Percentiles rank a stretch among this genome's conserved stretches.
phyloP scores from a whole-genome alignment of 257 asterid species.

The Eucommia ulmoides region DNA sequence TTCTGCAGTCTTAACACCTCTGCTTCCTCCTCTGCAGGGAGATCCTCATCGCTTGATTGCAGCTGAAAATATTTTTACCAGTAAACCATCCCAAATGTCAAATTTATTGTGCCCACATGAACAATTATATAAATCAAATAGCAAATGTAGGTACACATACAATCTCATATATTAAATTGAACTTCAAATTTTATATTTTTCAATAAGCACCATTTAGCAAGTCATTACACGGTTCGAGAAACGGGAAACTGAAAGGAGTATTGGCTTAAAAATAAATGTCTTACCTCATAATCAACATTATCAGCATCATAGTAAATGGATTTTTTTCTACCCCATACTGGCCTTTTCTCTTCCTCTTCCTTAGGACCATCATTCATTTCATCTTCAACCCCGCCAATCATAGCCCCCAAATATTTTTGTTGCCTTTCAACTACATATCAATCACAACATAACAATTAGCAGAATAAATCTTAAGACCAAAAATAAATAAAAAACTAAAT shows the following conservation, averaged over 20 bases:
- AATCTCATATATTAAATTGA: too few species aligned
- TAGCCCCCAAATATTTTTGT: constrained; percentile 40
- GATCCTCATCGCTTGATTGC: constrained; percentile 66
- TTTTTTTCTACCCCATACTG: constrained; percentile 42
- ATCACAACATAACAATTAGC: constrained; percentile 4
- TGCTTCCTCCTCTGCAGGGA: constrained; percentile 59
- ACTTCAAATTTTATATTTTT: too few species aligned
- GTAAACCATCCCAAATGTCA: too few species aligned
- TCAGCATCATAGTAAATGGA: constrained; percentile 29
- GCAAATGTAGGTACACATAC: too few species aligned
- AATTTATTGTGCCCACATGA: too few species aligned
- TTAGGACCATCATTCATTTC: constrained; percentile 50
- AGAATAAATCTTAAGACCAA: too few species aligned
- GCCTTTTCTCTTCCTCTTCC: constrained; percentile 36
- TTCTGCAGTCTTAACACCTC: constrained; percentile 60
- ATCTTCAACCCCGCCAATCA: constrained; percentile 71
- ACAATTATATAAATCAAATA: too few species aligned
- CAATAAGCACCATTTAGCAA: too few species aligned
- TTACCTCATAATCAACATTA: constrained; percentile 44
- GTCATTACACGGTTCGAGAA: too few species aligned
- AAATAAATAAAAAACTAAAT: too few species aligned
- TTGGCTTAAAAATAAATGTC: neutral
- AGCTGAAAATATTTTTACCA: constrained; percentile 25
- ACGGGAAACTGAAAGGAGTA: too few species aligned
- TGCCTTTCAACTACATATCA: constrained; percentile 50